A percentile compares a stretch with the other conserved stretches of the same genome.
Conservation (phyloP, 129 eudicot species). For the Dittrichia graveolens region DNA sequence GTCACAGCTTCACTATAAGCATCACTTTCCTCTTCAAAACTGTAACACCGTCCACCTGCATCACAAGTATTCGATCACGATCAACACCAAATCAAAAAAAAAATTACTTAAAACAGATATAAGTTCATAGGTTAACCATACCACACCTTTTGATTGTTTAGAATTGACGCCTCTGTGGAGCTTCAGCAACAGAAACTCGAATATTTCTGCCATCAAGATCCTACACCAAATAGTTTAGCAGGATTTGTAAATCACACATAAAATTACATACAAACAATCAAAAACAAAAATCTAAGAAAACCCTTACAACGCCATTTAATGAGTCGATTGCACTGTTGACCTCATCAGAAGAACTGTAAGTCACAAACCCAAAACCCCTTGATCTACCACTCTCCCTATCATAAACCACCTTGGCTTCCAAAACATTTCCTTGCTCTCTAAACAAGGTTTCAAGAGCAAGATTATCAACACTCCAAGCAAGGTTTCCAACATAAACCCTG, state of each 20-base stretch:
- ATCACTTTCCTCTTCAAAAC: constrained; percentile 27
- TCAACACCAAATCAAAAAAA: background rate
- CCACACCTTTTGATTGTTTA: constrained; percentile 26
- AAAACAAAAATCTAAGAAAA: background rate
- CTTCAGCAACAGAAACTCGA: constrained; percentile 85
- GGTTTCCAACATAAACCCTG: constrained; percentile 85
- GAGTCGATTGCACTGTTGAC: constrained; percentile 75
- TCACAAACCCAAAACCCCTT: constrained; percentile 96
- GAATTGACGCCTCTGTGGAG: constrained; percentile 61
- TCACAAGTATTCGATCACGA: background rate
- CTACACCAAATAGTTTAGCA: constrained; percentile 38
- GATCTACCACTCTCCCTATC: constrained; percentile 96
- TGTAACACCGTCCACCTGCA: constrained; percentile 21
- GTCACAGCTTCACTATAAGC: constrained; percentile 32
- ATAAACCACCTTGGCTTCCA: constrained; percentile 84
- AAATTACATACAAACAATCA: background rate
- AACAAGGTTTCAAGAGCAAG: constrained; percentile 72
- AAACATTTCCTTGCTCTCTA: constrained; percentile 78
- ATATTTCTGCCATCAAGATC: constrained; percentile 86
- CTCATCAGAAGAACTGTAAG: constrained; percentile 74
- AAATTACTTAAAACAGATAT: background rate
- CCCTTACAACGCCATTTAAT: constrained; percentile 81
- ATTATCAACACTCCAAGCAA: constrained; percentile 87
- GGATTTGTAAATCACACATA: background rate
- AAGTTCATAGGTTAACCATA: background rate